Base-by-base conservation (phyloP, 805 yeast species). In the Zygoascus biomembranicola region DNA sequence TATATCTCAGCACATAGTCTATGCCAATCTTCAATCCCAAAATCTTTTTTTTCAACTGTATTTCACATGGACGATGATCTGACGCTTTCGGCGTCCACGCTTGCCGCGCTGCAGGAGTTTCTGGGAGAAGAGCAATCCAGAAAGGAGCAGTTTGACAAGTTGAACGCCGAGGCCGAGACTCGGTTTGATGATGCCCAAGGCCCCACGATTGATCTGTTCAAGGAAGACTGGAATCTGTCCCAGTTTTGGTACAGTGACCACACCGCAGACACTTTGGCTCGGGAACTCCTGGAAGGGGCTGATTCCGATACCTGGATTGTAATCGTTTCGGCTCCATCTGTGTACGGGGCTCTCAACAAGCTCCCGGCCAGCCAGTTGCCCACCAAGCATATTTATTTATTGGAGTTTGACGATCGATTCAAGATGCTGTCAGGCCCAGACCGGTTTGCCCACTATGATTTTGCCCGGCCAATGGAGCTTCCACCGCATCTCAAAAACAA, bases 211-310 rank as follows among this genome's bases (percentile, higher is more conserved):
- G 87, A 84, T 51, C 74, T 80, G 41, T 90, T 90, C 67, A 76
- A 85, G 64, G 97, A 90, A 68, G 96, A 90, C 69, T 90, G 97
- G 97, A 94, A 88, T 64, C 74, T 90, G 41, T 88, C 96, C 1
- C 97, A 90, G 68, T 90, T 90, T 70, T 90, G 97, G 73, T 90
- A 88, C 64, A 72, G 77, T 53, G 90, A 88, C 56, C 69, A 73
- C 2, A 90, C 97, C 0, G 90, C 96, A 0, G 77, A 75, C 50
- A 64, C 69, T 0, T 67, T 88, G 18, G 94, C 88, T 0, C 78
- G 77, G 56, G 94, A 87, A 8, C 71, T 89, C 43, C 68, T 89
- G 13, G 87, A 83, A 37, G 94, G 88, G 8, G 94, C 95, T 0
- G 85, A 83, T 59, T 77, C 76, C 52, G 75, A 78, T 41, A 86